These are phyloP conservation scores for Prinsepia uniflora DNA, from an alignment of 306 rosid species.

Conservation along the genomic window DNA sequence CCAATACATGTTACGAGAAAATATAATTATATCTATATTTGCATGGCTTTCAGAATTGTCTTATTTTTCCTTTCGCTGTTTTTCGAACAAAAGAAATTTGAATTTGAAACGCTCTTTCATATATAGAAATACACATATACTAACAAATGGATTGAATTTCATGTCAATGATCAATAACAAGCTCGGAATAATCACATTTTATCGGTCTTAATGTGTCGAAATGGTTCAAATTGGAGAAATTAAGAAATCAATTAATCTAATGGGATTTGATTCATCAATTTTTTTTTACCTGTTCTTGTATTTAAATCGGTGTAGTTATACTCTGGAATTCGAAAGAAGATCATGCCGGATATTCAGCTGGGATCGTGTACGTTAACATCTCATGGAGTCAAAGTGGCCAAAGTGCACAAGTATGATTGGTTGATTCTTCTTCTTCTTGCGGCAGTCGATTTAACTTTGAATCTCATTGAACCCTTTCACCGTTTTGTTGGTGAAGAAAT, in stretches of 20 bases:
- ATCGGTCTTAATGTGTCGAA: background rate
- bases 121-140: too few species aligned
- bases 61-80: background rate
- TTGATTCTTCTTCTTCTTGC: constrained; percentile 38
- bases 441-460: constrained; percentile 26
- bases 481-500: constrained; percentile 42
- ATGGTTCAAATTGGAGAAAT: constrained; percentile 5
- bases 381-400: constrained; percentile 31
- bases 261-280: background rate
- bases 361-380: constrained; percentile 19
- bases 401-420: constrained; percentile 42
- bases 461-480: constrained; percentile 45
- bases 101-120: too few species aligned
- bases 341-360: constrained; percentile 14
- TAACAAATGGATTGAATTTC: background rate
- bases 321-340: background rate
- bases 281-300: background rate
- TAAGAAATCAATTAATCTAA: background rate
- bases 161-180: background rate
- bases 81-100: too few species aligned
- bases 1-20: background rate
- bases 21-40: background rate
- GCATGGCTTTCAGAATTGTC: constrained; percentile 5
- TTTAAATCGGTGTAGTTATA: background rate
- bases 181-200: background rate